Base-by-base conservation (phyloP, 345 rosid species). In the Erodium maritimum region DNA sequence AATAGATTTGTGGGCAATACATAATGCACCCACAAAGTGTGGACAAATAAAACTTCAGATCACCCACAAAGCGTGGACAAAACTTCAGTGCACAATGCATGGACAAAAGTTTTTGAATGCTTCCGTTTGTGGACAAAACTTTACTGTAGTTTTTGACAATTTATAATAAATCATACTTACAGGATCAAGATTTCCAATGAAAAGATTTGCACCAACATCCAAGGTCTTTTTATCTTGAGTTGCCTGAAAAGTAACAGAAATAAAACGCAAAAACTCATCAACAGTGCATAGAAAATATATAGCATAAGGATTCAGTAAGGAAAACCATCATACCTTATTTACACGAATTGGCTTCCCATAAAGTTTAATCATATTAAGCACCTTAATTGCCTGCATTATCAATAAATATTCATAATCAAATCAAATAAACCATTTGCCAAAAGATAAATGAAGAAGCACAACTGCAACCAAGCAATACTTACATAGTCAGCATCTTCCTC, bases 401-500 rank as follows among this genome's bases (percentile, higher is more conserved):
- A 42, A 10, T 11, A 42, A 42, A 42, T 16, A 29, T 29, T 29
- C 37, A 29, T 29, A 29, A 7, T 25, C 37, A 0, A 7, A 42
- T 42, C 12, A 11, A 42, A 42, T 42, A 42, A 42, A 9, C 48
- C 17, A 42, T 11, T 29, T 21, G 25, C 9, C 37, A 29, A 29
- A 25, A 29, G 9, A 11, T 29, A 29, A 1, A 29, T 29, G 37
- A 29, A 29, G 37, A 29, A 29, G 37, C 37, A 29, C 37, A 29
- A 14, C 6, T 21, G 34, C 11, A 51, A 58, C 6, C 20, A 52
- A 21, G 48, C 0, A 73, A 24, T 0, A 60, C 82, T 80, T 65
- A 83, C 99, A 75, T 90, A 93, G 62, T 93, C 99, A 68, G 97
- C 96, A 79, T 93, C 96, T 70, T 93, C 99, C 71, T 90, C 99